Percentiles rank a stretch among this genome's conserved stretches.
phyloP scores from a whole-genome alignment of 1,284 basidiomycete species.

The Tylopilus sp. region DNA sequence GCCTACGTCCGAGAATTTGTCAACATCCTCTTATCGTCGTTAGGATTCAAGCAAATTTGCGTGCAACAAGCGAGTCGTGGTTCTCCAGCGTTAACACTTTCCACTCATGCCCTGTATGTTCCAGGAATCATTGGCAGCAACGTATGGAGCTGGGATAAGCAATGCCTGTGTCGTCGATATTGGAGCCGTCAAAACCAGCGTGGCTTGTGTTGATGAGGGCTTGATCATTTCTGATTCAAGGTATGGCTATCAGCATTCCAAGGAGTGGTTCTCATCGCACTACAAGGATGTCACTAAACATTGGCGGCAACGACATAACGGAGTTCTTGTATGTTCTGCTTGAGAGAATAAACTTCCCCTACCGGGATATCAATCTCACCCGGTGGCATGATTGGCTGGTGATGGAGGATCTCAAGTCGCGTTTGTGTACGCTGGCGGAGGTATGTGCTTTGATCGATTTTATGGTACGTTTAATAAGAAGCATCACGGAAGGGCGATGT shows the following conservation, averaged over 20 bases:
- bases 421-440: constrained; percentile 81
- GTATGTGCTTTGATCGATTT: constrained; percentile 40
- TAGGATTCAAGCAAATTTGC: constrained; percentile 92
- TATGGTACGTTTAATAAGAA: constrained; percentile 1
- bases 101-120: not conserved
- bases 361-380: constrained; percentile 75
- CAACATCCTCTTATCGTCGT: constrained; percentile 69
- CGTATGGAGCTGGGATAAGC: constrained; percentile 93
- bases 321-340: constrained; percentile 83
- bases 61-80: constrained; percentile 71
- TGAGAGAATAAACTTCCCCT: constrained; percentile 83
- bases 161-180: constrained; percentile 96
- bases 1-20: constrained; percentile 80
- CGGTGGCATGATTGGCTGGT: constrained; percentile 82
- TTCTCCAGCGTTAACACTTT: not conserved
- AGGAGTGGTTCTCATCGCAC: constrained; percentile 6
- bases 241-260: constrained; percentile 38
- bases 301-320: constrained; percentile 94
- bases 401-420: constrained; percentile 84
- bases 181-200: constrained; percentile 79
- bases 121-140: constrained; percentile 91
- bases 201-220: constrained; percentile 96
- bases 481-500: constrained; percentile 69
- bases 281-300: constrained; percentile 74
- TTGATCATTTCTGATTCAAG: constrained; percentile 85